Evolutionary conservation across 2,329 filamentous ascomycete species (phyloP), one percentile per base, ranked within the genome.

Genomic region (Colletotrichum eleusines): DNA sequence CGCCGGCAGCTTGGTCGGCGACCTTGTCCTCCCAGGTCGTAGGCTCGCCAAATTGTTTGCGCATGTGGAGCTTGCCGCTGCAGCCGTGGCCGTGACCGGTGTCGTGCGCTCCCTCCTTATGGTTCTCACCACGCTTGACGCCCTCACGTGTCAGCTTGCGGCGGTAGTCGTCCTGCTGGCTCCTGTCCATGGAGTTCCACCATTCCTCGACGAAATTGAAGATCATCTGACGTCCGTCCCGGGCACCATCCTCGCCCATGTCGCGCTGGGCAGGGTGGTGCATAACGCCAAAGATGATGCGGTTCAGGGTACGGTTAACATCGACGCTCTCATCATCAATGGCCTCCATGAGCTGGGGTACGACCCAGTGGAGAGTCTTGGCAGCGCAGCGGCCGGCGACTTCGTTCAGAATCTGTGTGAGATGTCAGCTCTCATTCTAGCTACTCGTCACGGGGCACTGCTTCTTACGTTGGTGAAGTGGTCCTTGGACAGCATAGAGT

Each of bases 401-500:
- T 78, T 97, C 94, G 79, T 98, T 98, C 71, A 98, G 87, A 40
- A 95, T 85, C 84, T 88, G 71, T 88, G 72, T 3, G 12, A 31
- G 8, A 6, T 74, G 66, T 76, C 61, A 55, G 28, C 3, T 38
- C n/a, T 1, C 31, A 70, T 1, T 28, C 23, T 14, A 2, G 20
- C 28, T 9, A 3, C 16, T 33, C 14, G 1, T 20, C 23, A 18
- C 8, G 31, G 18, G 38, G 5, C 14, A 31, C 5, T 12, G 38
- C 28, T 76, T 3, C 85, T 81, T 79, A 92, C 85, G 77, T 97
- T 97, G 73, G 92, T 93, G 80, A 98, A 98, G 81, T 98, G 95
- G 77, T 98, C 95, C 84, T 98, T 98, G 70, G 94, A 94, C 63
- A 98, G 85, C 95, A 97, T 97, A 26, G 94, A 97, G 83, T 98